Evolutionary conservation across 2,329 filamentous ascomycete species (phyloP), one percentile per base, ranked within the genome.

Genomic region (Fusarium siculi): DNA sequence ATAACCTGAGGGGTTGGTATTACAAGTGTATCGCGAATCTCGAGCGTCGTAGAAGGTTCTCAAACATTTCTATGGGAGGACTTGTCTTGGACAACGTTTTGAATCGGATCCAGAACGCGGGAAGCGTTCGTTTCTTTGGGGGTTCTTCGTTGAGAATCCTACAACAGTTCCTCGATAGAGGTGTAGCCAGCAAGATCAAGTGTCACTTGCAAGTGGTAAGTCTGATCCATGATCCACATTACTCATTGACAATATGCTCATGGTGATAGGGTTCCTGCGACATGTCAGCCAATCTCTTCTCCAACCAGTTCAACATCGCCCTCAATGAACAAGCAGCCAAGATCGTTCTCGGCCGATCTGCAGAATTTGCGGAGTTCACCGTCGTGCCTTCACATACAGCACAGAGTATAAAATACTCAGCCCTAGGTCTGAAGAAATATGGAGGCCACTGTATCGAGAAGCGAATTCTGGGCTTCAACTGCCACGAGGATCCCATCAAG

Each of bases 341-440:
- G 39, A 61, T 49, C 8, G 74, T 76, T 14, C 68, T 76, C 14
- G 36, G 66, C 9, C 58, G 58, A 49, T 75, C 54, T 32, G 23
- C 18, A 21, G 59, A 72, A 23, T 76, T 76, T 28, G 39, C 53
- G 36, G 58, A 72, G 9, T 76, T 76, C 34, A 60, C 58, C 3
- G 74, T 76, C 21, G 75, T 77, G 7, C 75, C 75, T 30, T 77
- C 75, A 19, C 74, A 77, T 36, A 74, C 74, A 30, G 75, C 75
- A 12, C 74, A 76, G 54, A 68, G 64, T 39, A 70, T 76, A 39
- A 73, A 75, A 23, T 77, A 77, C 56, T 68, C 67, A 12, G 43
- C 68, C 21, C 23, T 57, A 9, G 74, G 72, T 7, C 54, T 77
- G 21, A 59, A 63, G 25, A 34, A 63, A 9, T 25, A 64, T 9